phyloP scores from a whole-genome alignment of 352 stramenopile species.

The Phytopythium mirpurense region DNA sequence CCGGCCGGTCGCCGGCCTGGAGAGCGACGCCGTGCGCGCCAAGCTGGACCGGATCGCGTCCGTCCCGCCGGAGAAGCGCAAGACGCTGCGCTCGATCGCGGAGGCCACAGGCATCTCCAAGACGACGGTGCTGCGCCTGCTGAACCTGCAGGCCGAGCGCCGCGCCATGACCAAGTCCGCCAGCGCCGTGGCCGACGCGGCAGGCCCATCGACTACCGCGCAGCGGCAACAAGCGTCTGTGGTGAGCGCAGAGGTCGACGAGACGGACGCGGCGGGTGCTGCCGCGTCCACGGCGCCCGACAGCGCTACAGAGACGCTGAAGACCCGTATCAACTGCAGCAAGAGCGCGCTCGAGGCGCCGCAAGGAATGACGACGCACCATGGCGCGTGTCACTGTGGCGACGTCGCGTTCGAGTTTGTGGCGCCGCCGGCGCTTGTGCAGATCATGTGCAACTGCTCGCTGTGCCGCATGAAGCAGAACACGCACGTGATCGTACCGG shows the following conservation, averaged over 20 bases:
- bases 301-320: background rate
- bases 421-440: constrained; percentile 42
- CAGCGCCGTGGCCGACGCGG: background rate
- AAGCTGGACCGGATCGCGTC: background rate
- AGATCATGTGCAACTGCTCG: constrained; percentile 80
- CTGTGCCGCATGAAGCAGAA: constrained; percentile 83
- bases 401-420: constrained; percentile 68
- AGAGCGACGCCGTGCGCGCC: background rate
- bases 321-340: background rate
- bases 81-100: background rate
- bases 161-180: background rate
- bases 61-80: background rate
- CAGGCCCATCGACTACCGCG: too few relatives aligned
- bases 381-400: constrained; percentile 64
- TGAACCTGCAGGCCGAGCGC: background rate
- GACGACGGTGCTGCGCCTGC: constrained; percentile 1
- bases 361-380: too few relatives aligned
- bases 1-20: background rate
- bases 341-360: too few relatives aligned
- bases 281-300: too few relatives aligned
- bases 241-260: too few relatives aligned
- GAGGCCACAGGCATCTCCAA: constrained; percentile 1
- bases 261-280: background rate
- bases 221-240: too few relatives aligned
- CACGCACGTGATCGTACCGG: constrained; percentile 60